Evolutionary conservation across 495 filamentous ascomycete species (phyloP).

Genomic region (Aspergillus incahuasiensis): DNA sequence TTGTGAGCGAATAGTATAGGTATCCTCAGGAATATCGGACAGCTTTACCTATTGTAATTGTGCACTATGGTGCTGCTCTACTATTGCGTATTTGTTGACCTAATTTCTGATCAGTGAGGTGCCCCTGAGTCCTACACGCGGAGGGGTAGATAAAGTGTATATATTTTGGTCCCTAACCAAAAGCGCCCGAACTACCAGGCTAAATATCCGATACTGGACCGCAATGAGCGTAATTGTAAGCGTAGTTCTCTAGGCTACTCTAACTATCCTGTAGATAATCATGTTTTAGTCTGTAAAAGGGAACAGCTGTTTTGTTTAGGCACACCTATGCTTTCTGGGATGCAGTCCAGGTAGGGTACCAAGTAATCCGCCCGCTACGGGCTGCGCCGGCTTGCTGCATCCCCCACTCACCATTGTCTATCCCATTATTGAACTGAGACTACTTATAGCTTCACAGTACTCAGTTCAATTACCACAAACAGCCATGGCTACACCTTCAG

Average conservation of each 20-base stretch:
- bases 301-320: not conserved
- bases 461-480: not conserved
- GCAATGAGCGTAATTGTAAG: too few relatives aligned
- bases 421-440: not conserved
- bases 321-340: too few relatives aligned
- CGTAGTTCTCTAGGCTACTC: too few relatives aligned
- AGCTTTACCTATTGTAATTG: not conserved
- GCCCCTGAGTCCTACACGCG: not conserved
- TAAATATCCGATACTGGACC: too few relatives aligned
- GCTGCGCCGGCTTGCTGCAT: not conserved
- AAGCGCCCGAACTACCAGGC: not conserved
- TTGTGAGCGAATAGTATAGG: too few relatives aligned
- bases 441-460: not conserved
- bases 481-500: conserved; percentile 10
- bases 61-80: not conserved
- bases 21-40: not conserved
- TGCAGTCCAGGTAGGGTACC: too few relatives aligned
- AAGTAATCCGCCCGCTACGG: too few relatives aligned
- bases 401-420: not conserved
- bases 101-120: not conserved
- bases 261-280: too few relatives aligned
- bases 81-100: not conserved
- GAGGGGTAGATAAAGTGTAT: not conserved
- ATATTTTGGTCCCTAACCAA: not conserved
- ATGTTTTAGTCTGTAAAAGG: not conserved